These are phyloP conservation scores for Orobanche coerulescens DNA, from an alignment of 257 asterid species.

Conservation along the genomic window DNA sequence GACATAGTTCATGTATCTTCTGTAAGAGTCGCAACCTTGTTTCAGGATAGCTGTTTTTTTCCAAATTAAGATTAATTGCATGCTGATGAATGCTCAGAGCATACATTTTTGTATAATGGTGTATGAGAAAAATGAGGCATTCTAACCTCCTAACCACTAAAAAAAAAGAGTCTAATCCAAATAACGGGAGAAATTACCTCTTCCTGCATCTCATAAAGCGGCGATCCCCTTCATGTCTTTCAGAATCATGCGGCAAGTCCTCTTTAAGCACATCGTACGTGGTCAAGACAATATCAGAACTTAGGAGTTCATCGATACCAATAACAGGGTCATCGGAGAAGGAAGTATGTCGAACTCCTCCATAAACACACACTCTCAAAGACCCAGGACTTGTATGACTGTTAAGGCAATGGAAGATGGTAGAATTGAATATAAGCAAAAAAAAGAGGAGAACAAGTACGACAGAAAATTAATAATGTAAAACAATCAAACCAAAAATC, in stretches of 20 bases:
- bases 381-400: constrained; percentile 82
- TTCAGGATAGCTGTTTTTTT: constrained; percentile 1
- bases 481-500: constrained; percentile 13
- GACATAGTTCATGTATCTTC: constrained; percentile 1
- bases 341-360: constrained; percentile 56
- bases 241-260: constrained; percentile 94
- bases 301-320: constrained; percentile 62
- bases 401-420: constrained; percentile 28
- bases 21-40: not conserved
- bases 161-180: constrained; percentile 20
- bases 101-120: constrained; percentile 1
- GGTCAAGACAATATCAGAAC: constrained; percentile 80
- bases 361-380: constrained; percentile 62
- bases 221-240: constrained; percentile 90
- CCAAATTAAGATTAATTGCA: constrained; percentile 13
- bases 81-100: not conserved
- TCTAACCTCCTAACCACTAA: constrained; percentile 7
- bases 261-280: constrained; percentile 88
- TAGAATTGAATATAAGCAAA: constrained; percentile 20
- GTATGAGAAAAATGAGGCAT: not conserved
- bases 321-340: constrained; percentile 42
- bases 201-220: constrained; percentile 76
- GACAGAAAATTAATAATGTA: constrained; percentile 7
- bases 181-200: constrained; percentile 40
- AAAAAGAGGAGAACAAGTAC: constrained; percentile 12